Evolutionary conservation across 164 flowering plant species (phyloP), one percentile per base, ranked within the genome.

Genomic region (Platanus orientalis): DNA sequence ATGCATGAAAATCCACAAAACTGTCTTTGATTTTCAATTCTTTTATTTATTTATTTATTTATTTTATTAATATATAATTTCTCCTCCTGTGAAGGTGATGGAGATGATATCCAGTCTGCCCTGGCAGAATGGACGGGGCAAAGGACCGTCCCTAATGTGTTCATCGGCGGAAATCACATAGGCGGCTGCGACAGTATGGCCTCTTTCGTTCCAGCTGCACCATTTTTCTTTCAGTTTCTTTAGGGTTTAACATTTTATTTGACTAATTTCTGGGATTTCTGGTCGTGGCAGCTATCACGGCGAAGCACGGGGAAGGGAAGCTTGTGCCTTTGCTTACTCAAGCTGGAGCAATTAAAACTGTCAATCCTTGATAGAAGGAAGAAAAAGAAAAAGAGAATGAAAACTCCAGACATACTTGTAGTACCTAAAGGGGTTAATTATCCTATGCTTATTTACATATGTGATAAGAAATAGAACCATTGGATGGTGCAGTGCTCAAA

Each of bases 181-280:
- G 96, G 96, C 54, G 96, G 96, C 63, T 84, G 92, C 54, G 92
- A 86, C 51, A 13, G 95, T 88, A 83, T 28, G 75, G 12, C 21
- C 1, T 27, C 36, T 9, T 32, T 4, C 9, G 4, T 32, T 9
- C 4, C 36, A 9, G 36, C 36, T 32, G 6, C 36, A 9, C 9
- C n/a, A n/a, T 32, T 32, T 32, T 9, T 32, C 9, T 32, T 32
- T 32, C 36, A 9, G 4, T 32, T 32, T 32, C 36, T 4, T 32
- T 32, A 32, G 36, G 9, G 6, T 32, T 32, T 42, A 4, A 14
- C 47, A 42, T 4, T 14, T 14, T 0, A 10, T n/a, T 34, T 34
- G 10, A 34, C 17, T 42, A 13, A 42, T 10, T 42, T 42, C 63
- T 70, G 25, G 32, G 66, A 25, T 66, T 74, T 71, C 47, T 42